These are phyloP conservation scores for Rutstroemia sp. DNA, from an alignment of 2,329 filamentous ascomycete genomes.

Conservation along the genomic window DNA sequence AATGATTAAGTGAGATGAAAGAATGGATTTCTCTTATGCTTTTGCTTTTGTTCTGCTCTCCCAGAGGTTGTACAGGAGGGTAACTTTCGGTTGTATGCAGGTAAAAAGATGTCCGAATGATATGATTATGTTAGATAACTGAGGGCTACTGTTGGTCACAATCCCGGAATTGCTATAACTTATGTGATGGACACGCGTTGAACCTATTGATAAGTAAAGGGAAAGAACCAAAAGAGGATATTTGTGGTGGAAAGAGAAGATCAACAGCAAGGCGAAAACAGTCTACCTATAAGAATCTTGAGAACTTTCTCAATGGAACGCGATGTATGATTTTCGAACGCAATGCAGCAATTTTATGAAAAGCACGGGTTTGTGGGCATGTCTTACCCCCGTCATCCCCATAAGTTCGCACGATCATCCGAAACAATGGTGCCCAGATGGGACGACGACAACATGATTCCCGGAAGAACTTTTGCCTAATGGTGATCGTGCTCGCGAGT, in stretches of 20 bases:
- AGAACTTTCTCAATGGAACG: too few species aligned
- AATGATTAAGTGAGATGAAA: background rate
- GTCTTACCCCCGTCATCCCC: background rate
- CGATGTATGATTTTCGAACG: too few species aligned
- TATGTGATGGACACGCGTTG: too few species aligned
- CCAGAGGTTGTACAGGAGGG: constrained; percentile 5
- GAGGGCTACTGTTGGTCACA: background rate
- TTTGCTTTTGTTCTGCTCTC: constrained; percentile 7
- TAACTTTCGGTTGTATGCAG: constrained; percentile 24
- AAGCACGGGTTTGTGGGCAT: background rate
- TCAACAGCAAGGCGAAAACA: too few species aligned
- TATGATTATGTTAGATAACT: constrained; percentile 2
- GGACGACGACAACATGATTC: constrained; percentile 2
- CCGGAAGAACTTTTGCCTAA: constrained; percentile 16
- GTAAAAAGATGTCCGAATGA: constrained; percentile 12
- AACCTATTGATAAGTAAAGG: background rate
- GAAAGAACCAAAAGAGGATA: background rate
- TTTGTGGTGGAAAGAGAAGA: too few species aligned
- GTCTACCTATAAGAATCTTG: too few species aligned
- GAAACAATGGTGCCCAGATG: background rate
- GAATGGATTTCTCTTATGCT: constrained; percentile 24
- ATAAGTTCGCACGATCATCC: background rate
- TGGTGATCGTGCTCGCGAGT: constrained; percentile 23
- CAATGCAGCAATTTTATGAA: background rate
- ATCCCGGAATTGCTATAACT: background rate